Percentiles rank a stretch among this genome's conserved stretches.
Conservation (phyloP, 768 basidiomycete genomes). For the Trametes punicea region DNA sequence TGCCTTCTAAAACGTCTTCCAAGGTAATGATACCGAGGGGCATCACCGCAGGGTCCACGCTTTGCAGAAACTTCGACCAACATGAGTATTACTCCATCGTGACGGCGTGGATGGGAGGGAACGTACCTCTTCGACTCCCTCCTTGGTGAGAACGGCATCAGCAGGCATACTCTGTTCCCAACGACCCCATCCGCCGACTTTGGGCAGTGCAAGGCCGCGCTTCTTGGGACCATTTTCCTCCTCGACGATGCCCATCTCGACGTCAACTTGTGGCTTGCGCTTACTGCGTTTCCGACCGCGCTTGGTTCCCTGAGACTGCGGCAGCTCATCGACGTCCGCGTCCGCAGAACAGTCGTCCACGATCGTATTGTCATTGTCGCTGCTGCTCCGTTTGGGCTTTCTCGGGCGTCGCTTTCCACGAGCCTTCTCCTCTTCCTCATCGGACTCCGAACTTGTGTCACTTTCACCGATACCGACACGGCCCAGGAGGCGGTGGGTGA, state of each 20-base stretch:
- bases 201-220: conserved; percentile 13
- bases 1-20: conserved; percentile 90
- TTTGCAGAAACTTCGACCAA: conserved; percentile 63
- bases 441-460: conserved; percentile 53
- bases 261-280: conserved; percentile 22
- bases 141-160: conserved; percentile 77
- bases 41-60: conserved; percentile 76
- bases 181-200: conserved; percentile 35
- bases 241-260: conserved; percentile 32
- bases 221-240: conserved; percentile 27
- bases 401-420: conserved; percentile 6
- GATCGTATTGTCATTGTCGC: conserved; percentile 27
- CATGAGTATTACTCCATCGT: neutral
- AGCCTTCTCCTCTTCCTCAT: conserved; percentile 11
- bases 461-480: conserved; percentile 69
- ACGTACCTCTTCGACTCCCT: conserved; percentile 69
- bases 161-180: conserved; percentile 84
- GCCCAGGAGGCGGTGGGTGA: conserved; percentile 74
- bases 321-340: neutral
- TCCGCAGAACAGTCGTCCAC: conserved; percentile 17
- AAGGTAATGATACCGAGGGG: conserved; percentile 91
- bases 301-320: neutral
- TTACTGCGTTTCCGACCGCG: conserved; percentile 19
- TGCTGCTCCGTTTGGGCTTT: conserved; percentile 15
- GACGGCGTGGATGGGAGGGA: neutral